Evolutionary conservation across 345 rosid species (phyloP).

Genomic region (Syzygium grande): DNA sequence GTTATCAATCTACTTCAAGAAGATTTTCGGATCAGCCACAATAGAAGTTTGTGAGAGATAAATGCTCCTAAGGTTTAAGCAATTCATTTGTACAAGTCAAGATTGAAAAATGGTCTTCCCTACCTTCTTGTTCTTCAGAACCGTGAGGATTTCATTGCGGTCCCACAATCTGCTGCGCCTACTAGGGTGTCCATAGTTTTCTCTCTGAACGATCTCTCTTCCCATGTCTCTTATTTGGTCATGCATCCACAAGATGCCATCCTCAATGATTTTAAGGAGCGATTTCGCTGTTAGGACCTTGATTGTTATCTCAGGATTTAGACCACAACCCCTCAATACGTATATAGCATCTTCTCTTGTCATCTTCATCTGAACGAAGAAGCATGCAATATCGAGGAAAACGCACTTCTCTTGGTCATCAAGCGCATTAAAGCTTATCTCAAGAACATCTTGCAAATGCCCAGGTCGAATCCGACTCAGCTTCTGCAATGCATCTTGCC

Average conservation of each 20-base stretch:
- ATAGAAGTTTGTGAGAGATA: background rate
- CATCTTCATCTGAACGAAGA: slow-evolving; percentile 34
- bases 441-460: slow-evolving; percentile 32
- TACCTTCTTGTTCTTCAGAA: slow-evolving; percentile 39
- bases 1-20: background rate
- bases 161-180: slow-evolving; percentile 64
- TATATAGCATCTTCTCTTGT: slow-evolving; percentile 38
- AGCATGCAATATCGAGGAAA: slow-evolving; percentile 70
- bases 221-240: slow-evolving; percentile 83
- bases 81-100: background rate
- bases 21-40: background rate
- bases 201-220: slow-evolving; percentile 34
- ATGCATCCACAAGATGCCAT: slow-evolving; percentile 49
- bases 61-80: background rate
- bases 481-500: slow-evolving; percentile 46
- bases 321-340: slow-evolving; percentile 51
- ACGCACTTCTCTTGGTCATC: slow-evolving; percentile 30
- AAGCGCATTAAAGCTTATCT: slow-evolving; percentile 46
- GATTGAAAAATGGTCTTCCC: background rate
- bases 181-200: slow-evolving; percentile 14
- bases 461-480: slow-evolving; percentile 14
- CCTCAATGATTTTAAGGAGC: slow-evolving; percentile 31
- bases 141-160: slow-evolving; percentile 28
- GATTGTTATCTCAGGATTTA: slow-evolving; percentile 36
- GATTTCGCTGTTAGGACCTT: slow-evolving; percentile 37